These are phyloP conservation scores for Cercospora sesami DNA, from an alignment of 2,329 filamentous ascomycete genomes.

Conservation along the genomic window DNA sequence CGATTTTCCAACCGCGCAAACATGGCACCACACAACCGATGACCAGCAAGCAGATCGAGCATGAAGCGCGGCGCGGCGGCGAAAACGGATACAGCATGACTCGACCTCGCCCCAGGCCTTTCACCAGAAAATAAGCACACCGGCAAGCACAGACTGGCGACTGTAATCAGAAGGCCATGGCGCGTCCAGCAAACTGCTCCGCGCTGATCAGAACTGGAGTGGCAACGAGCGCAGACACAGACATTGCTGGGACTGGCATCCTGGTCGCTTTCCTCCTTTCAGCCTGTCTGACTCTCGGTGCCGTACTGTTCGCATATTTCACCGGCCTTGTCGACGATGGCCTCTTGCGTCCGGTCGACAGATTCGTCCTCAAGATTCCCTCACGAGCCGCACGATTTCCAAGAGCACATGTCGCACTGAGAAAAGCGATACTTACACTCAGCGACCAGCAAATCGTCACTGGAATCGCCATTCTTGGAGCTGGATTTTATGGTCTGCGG, in stretches of 20 bases:
- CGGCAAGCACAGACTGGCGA: neutral
- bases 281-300: slow-evolving; percentile 26
- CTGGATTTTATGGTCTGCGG: slow-evolving; percentile 22
- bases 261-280: slow-evolving; percentile 29
- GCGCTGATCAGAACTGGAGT: slow-evolving; percentile 13
- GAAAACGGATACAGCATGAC: neutral
- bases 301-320: slow-evolving; percentile 23
- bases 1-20: neutral
- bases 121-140: neutral
- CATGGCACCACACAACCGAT: neutral
- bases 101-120: neutral
- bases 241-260: slow-evolving; percentile 30
- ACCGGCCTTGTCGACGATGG: slow-evolving; percentile 24
- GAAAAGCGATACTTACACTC: slow-evolving; percentile 22
- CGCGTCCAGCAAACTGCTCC: slow-evolving; percentile 8
- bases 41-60: neutral
- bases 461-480: slow-evolving; percentile 24
- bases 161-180: neutral
- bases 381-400: slow-evolving; percentile 18
- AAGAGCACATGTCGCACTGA: slow-evolving; percentile 14
- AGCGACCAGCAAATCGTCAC: slow-evolving; percentile 31
- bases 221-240: slow-evolving; percentile 21
- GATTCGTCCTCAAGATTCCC: slow-evolving; percentile 16
- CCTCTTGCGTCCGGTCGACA: slow-evolving; percentile 23
- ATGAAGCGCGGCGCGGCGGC: neutral